These are phyloP conservation scores for Sporothrix schenckii DNA, from an alignment of 2,329 filamentous ascomycete genomes.

Conservation along the genomic window DNA sequence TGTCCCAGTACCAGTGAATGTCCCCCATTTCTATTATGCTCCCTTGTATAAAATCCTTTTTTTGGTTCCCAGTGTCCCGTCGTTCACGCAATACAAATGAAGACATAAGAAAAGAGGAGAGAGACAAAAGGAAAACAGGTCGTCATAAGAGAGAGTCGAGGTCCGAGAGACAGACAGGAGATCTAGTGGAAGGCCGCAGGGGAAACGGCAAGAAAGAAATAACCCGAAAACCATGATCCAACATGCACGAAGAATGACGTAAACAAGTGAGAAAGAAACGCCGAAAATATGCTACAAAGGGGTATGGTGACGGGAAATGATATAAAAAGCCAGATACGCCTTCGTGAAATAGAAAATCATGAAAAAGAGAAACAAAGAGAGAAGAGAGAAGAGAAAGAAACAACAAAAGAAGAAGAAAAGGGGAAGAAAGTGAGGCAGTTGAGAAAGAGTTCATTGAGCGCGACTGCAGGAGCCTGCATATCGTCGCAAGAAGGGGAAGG, in stretches of 20 bases:
- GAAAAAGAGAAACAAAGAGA: conserved; percentile 22
- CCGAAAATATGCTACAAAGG: conserved; percentile 30
- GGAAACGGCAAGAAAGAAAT: background rate
- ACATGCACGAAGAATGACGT: background rate
- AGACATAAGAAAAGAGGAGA: conserved; percentile 10
- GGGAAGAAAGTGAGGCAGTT: background rate
- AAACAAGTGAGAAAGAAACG: conserved; percentile 20
- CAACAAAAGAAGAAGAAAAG: background rate
- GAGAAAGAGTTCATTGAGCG: background rate
- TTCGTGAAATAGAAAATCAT: conserved; percentile 3
- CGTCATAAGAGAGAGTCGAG: background rate
- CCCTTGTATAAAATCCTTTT: conserved; percentile 10
- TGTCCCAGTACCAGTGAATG: background rate
- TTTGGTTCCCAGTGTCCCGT: conserved; percentile 7
- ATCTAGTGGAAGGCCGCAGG: conserved; percentile 17
- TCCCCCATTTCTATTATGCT: background rate
- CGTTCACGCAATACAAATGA: conserved; percentile 25
- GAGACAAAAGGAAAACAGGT: background rate
- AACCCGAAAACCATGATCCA: background rate
- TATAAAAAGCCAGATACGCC: conserved; percentile 30
- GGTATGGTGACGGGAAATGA: conserved; percentile 28
- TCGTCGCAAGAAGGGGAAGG: background rate
- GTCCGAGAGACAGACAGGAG: conserved; percentile 9
- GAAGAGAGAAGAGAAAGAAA: background rate
- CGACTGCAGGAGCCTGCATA: background rate